Evolutionary conservation across 2,329 filamentous ascomycete genomes (phyloP).

Genomic region (Xylaria sp.): DNA sequence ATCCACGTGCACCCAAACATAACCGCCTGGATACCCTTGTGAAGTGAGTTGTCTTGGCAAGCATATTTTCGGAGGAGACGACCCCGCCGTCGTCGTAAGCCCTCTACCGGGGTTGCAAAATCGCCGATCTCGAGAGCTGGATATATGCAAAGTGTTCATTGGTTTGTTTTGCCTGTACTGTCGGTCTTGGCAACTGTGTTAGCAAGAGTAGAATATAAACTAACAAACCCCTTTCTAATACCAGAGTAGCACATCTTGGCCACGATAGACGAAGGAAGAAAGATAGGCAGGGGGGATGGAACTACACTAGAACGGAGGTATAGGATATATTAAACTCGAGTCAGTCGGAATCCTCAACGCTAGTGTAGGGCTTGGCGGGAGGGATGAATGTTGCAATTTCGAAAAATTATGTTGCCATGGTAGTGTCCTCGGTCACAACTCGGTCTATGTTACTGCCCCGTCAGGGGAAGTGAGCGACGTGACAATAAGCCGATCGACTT

Average conservation of each 20-base stretch:
- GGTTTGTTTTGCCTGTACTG: neutral
- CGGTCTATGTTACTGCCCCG: neutral
- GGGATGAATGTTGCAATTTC: conserved; percentile 25
- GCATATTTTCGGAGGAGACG: conserved; percentile 7
- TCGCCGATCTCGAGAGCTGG: conserved; percentile 7
- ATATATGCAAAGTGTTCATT: neutral
- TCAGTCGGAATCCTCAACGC: neutral
- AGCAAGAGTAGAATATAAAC: neutral
- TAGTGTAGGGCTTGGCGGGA: conserved; percentile 16
- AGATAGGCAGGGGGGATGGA: neutral
- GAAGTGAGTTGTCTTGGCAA: neutral
- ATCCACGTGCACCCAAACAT: neutral
- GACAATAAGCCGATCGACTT: conserved; percentile 12
- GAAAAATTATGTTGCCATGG: conserved; percentile 26
- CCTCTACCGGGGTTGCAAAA: neutral
- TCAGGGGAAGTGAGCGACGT: neutral
- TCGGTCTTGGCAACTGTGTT: neutral
- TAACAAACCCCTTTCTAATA: neutral
- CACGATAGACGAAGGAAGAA: neutral
- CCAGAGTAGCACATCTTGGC: neutral
- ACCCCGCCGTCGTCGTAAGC: conserved; percentile 21
- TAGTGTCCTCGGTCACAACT: neutral
- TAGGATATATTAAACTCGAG: neutral
- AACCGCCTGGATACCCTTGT: neutral
- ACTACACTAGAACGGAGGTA: no score